Conservation (phyloP, 148 eudicot genomes). For the Silene uniflora region DNA sequence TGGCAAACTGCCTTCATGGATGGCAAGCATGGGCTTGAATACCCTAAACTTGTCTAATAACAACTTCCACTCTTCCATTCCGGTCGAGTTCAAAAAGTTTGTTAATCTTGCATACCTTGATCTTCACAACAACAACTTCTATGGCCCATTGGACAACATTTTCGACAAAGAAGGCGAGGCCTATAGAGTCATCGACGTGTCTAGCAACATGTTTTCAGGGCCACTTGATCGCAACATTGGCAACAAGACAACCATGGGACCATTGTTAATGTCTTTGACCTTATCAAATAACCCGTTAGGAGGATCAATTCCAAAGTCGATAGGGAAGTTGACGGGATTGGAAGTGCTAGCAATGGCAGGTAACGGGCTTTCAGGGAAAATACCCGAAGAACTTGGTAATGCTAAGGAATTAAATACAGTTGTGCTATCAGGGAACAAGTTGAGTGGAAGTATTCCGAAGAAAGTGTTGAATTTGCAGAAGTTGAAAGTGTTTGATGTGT, state of each 20-base stretch:
- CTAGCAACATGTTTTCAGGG: conserved; percentile 50
- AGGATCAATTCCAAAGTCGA: conserved; percentile 53
- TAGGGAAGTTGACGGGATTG: conserved; percentile 44
- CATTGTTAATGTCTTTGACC: conserved; percentile 31
- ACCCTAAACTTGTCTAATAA: conserved; percentile 62
- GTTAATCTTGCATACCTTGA: conserved; percentile 44
- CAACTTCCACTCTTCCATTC: conserved; percentile 39
- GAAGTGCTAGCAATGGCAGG: conserved; percentile 36
- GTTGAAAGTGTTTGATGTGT: conserved; percentile 53
- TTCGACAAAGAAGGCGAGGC: conserved; percentile 37
- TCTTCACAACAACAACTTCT: conserved; percentile 57
- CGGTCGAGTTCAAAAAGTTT: conserved; percentile 42
- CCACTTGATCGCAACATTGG: conserved; percentile 42
- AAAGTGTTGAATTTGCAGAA: conserved; percentile 40
- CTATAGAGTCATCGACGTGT: conserved; percentile 56
- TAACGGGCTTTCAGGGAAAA: conserved; percentile 35
- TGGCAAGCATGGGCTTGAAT: conserved; percentile 59
- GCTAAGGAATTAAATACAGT: conserved; percentile 32
- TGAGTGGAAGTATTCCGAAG: conserved; percentile 52
- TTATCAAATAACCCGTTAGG: conserved; percentile 52
- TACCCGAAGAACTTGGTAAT: conserved; percentile 51
- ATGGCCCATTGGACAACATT: conserved; percentile 38
- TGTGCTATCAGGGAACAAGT: conserved; percentile 40
- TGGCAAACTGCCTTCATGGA: conserved; percentile 63
- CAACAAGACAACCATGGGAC: conserved; percentile 27